phyloP scores from a whole-genome alignment of 2,329 filamentous ascomycete species.

The Aspergillus texensis region DNA sequence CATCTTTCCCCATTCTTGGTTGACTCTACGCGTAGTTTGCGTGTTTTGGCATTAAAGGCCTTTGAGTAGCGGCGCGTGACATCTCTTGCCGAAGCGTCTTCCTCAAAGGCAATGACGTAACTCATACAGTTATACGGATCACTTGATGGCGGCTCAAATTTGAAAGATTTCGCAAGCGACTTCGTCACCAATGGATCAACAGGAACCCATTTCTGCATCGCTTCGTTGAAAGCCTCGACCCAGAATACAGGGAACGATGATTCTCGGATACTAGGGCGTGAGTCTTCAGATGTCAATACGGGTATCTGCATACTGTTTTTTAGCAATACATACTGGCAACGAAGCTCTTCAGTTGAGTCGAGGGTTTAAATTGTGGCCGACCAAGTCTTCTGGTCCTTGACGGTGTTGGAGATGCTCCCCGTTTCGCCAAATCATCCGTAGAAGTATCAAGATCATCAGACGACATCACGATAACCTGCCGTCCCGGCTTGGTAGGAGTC shows the following conservation, averaged over 20 bases:
- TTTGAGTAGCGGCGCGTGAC: conserved; percentile 88
- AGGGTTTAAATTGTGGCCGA: conserved; percentile 37
- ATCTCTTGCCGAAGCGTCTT: conserved; percentile 75
- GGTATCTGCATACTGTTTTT: not conserved
- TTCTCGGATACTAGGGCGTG: conserved; percentile 59
- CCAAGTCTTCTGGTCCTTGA: conserved; percentile 36
- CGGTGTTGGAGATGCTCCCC: conserved; percentile 17
- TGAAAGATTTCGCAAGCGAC: conserved; percentile 73
- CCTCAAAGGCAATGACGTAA: conserved; percentile 85
- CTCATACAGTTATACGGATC: conserved; percentile 75
- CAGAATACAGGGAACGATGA: conserved; percentile 85
- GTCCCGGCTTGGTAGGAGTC: conserved; percentile 45
- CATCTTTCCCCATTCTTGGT: conserved; percentile 59
- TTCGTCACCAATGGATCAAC: conserved; percentile 83
- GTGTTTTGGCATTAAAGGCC: conserved; percentile 86
- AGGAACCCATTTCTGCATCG: conserved; percentile 87
- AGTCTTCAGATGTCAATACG: conserved; percentile 31
- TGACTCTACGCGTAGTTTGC: conserved; percentile 75
- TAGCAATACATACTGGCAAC: conserved; percentile 21
- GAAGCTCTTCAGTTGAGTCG: conserved; percentile 22
- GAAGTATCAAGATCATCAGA: conserved; percentile 38
- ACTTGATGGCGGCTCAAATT: conserved; percentile 79
- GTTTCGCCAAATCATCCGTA: conserved; percentile 27
- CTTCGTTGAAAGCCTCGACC: conserved; percentile 87
- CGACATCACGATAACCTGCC: conserved; percentile 40